phyloP scores from a whole-genome alignment of 192 early-diverging fungal species.

The Coemansia sp. region DNA sequence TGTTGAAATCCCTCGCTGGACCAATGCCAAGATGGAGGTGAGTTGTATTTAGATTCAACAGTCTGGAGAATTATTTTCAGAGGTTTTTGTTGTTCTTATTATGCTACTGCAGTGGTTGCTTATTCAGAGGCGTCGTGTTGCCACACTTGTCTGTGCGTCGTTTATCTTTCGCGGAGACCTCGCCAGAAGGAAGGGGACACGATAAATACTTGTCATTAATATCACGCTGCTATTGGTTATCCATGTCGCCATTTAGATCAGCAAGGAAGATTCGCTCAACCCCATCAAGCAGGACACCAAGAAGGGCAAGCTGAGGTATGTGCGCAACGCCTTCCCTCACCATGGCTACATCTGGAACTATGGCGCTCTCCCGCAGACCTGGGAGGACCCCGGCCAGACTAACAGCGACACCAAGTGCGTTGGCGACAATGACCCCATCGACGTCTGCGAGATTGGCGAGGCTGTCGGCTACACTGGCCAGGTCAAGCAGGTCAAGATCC shows the following conservation, averaged over 20 bases:
- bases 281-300: constrained; percentile 99
- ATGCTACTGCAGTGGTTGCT: background rate
- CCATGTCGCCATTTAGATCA: constrained; percentile 64
- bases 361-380: constrained; percentile 98
- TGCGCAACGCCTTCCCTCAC: constrained; percentile 99
- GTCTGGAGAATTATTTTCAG: background rate
- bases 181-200: background rate
- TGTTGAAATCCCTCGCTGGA: constrained; percentile 98
- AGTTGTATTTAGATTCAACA: constrained; percentile 21
- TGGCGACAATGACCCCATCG: constrained; percentile 97
- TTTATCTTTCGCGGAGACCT: background rate
- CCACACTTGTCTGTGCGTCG: background rate
- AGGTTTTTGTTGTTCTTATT: background rate
- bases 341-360: constrained; percentile 99
- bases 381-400: constrained; percentile 93
- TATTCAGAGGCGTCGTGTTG: background rate
- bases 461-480: constrained; percentile 88
- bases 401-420: constrained; percentile 94
- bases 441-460: constrained; percentile 99
- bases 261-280: constrained; percentile 95
- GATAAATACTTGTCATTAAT: constrained; percentile 1
- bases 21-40: constrained; percentile 96
- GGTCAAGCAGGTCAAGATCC: constrained; percentile 99
- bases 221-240: background rate
- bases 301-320: constrained; percentile 98